These are phyloP conservation scores for Soucietia sequanensis DNA, from an alignment of 805 yeast genomes.

Conservation along the genomic window DNA sequence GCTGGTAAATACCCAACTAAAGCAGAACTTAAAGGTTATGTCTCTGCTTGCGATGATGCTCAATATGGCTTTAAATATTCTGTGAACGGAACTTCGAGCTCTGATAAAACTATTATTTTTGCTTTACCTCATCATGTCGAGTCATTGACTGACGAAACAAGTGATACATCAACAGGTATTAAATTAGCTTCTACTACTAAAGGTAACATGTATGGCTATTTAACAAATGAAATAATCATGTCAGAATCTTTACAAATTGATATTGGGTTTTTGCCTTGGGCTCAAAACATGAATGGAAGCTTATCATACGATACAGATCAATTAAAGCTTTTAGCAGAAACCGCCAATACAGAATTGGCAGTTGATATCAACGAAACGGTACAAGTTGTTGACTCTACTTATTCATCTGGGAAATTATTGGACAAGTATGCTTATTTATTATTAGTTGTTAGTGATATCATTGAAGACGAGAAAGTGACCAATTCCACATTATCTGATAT, in stretches of 20 bases:
- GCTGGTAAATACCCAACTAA: constrained; percentile 67
- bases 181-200: constrained; percentile 46
- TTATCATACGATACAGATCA: constrained; percentile 44
- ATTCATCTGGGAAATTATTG: constrained; percentile 52
- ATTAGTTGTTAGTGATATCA: constrained; percentile 48
- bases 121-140: constrained; percentile 55
- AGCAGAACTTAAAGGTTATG: constrained; percentile 48
- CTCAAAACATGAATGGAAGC: constrained; percentile 23
- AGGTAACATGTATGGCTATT: constrained; percentile 48
- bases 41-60: constrained; percentile 44
- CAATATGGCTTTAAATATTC: constrained; percentile 47
- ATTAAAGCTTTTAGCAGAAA: constrained; percentile 40
- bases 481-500: constrained; percentile 30
- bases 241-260: constrained; percentile 38
- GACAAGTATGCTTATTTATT: constrained; percentile 59
- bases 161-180: constrained; percentile 39
- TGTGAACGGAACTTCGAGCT: constrained; percentile 49
- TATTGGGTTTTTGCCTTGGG: constrained; percentile 48
- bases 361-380: constrained; percentile 47
- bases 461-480: constrained; percentile 42
- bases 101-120: constrained; percentile 47
- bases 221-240: constrained; percentile 38
- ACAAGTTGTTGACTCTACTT: constrained; percentile 39
- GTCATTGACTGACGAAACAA: constrained; percentile 28
- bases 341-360: constrained; percentile 46